Percentiles rank a stretch among this genome's conserved stretches.
These are phyloP conservation scores for Stagonosporopsis cucurbitacearum DNA, from an alignment of 2,329 filamentous ascomycete species.

Conservation along the genomic window DNA sequence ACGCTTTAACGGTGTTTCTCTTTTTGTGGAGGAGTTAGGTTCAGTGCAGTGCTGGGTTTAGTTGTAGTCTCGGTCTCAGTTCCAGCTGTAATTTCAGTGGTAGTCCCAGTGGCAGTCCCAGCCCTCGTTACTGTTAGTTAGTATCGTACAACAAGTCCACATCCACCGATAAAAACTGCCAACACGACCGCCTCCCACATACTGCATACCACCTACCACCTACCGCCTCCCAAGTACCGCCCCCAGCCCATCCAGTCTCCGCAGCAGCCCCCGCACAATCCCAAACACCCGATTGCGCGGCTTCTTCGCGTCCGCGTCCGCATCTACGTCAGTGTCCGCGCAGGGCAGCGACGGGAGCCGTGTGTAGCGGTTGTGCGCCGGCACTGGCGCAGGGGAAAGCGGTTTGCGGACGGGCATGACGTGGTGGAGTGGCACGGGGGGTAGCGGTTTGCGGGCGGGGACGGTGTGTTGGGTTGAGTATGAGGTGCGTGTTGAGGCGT, in stretches of 20 bases:
- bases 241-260: constrained; percentile 18
- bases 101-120: no score
- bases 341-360: background rate
- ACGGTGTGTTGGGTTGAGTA: background rate
- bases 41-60: no score
- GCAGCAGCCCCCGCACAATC: constrained; percentile 22
- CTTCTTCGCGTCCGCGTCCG: constrained; percentile 5
- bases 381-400: no score
- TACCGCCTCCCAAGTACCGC: background rate
- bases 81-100: no score
- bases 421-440: background rate
- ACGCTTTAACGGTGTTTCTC: background rate
- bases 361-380: background rate
- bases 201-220: no score
- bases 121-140: no score
- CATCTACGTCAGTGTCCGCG: no score
- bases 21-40: no score
- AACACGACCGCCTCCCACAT: no score
- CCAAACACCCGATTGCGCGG: constrained; percentile 1
- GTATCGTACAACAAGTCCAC: no score
- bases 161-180: background rate
- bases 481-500: background rate
- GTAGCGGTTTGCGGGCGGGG: background rate
- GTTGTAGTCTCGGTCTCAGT: no score
- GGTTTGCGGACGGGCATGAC: background rate